Conservation (phyloP, 2,329 filamentous ascomycete species). For the Pseudogymnoascus sp. region DNA sequence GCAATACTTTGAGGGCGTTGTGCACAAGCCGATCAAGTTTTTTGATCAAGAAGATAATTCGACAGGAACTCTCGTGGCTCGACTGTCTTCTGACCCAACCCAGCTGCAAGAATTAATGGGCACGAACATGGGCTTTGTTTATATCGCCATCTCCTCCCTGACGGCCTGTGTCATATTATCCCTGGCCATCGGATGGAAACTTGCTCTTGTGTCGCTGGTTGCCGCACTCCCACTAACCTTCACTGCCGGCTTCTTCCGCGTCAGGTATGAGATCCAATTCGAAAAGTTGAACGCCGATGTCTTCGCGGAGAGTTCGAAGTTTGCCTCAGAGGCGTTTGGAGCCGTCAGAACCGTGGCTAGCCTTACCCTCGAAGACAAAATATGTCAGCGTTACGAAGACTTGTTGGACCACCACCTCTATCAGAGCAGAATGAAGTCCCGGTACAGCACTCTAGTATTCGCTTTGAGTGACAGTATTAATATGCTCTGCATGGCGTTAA, state of each 20-base stretch:
- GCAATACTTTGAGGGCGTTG: slow-evolving; percentile 37
- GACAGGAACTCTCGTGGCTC: slow-evolving; percentile 37
- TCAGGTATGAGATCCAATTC: slow-evolving; percentile 47
- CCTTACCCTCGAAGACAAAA: slow-evolving; percentile 51
- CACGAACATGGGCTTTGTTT: slow-evolving; percentile 43
- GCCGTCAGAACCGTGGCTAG: slow-evolving; percentile 54
- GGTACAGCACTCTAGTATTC: slow-evolving; percentile 41
- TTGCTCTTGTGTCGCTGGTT: slow-evolving; percentile 58
- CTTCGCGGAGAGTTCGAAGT: slow-evolving; percentile 53
- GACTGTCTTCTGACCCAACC: slow-evolving; percentile 39
- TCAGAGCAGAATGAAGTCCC: slow-evolving; percentile 39
- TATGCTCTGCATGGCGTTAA: slow-evolving; percentile 48
- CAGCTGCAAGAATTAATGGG: slow-evolving; percentile 42
- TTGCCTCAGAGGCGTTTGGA: slow-evolving; percentile 53
- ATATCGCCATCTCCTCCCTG: slow-evolving; percentile 56
- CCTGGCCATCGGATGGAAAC: slow-evolving; percentile 69
- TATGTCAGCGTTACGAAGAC: slow-evolving; percentile 39
- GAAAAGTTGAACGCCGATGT: slow-evolving; percentile 48
- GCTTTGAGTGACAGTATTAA: slow-evolving; percentile 46
- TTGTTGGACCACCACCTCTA: slow-evolving; percentile 40
- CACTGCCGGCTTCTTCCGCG: slow-evolving; percentile 36
- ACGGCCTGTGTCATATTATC: slow-evolving; percentile 56
- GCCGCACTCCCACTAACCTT: slow-evolving; percentile 46
- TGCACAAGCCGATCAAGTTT: slow-evolving; percentile 34
- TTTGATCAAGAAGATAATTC: slow-evolving; percentile 39